Evolutionary conservation across 257 asterid species (phyloP), one percentile per base, ranked within the genome.

Genomic region (Verbena officinalis): DNA sequence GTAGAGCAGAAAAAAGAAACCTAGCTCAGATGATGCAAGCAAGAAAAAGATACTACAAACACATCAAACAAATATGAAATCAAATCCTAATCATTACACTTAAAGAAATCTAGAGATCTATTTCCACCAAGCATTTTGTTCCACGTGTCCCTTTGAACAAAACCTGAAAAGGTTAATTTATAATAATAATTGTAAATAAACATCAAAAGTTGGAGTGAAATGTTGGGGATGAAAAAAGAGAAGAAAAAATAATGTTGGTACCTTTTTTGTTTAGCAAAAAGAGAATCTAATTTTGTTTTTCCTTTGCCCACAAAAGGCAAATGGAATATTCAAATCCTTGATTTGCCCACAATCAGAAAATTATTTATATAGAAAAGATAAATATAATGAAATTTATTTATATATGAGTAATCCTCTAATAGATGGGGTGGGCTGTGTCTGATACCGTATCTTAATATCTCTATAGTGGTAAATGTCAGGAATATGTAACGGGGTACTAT

Each of bases 11-110:
- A 27, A 61, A 56, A 58, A 64, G 64, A 60, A n/a, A n/a, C n/a
- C n/a, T n/a, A n/a, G n/a, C n/a, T n/a, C n/a, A n/a, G n/a, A 66
- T 78, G 83, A 79, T 58, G 83, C 64, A 68, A 73, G 50, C 36
- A 59, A 40, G 34, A 21, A 60, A 80, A 11, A n/a, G 20, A 62
- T 55, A n/a, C 65, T 33, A 3, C 45, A 38, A 67, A 54, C 56
- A 43, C 62, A 75, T 61, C 84, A 39, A 72, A 75, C 79, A 73
- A 54, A 24, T 7, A 27, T 70, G 59, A 50, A 71, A 85, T 75
- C 84, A 75, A 75, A 49, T 62, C 40, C 82, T 86, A 86, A 86
- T 83, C 85, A 86, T 81, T 81, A 71, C 85, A 52, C 68, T 67
- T 65, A 36, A 31, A 4, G 39, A 55, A 68, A 64, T 27, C 33